Evolutionary conservation across 2,329 filamentous ascomycete genomes (phyloP).

Genomic region (Neonectria neomacrospora): DNA sequence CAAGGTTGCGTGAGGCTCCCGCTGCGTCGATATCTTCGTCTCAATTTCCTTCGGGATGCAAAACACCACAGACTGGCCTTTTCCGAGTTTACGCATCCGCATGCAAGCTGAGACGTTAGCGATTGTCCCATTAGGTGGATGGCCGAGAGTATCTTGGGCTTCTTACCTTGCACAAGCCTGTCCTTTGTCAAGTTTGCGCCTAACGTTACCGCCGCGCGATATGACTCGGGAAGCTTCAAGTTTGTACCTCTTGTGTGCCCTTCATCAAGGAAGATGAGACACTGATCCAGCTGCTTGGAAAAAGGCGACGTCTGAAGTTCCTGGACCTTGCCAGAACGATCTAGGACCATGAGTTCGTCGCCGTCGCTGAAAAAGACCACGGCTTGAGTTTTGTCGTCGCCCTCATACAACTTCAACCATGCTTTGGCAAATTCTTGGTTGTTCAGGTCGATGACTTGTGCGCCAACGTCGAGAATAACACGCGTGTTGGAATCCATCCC

Average conservation of each 20-base stretch:
- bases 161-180: constrained; percentile 71
- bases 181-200: constrained; percentile 76
- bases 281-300: constrained; percentile 63
- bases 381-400: constrained; percentile 28
- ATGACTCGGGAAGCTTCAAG: constrained; percentile 66
- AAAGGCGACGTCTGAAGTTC: constrained; percentile 69
- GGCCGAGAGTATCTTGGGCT: background rate
- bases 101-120: constrained; percentile 65
- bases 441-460: constrained; percentile 72
- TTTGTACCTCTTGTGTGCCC: constrained; percentile 78
- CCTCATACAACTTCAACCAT: constrained; percentile 58
- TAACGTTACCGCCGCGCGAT: constrained; percentile 74
- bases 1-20: rapidly evolving
- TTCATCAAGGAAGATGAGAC: constrained; percentile 76
- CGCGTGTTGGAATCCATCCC: constrained; percentile 53
- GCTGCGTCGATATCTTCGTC: constrained; percentile 56
- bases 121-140: background rate
- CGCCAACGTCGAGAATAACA: constrained; percentile 78
- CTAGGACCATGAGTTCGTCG: constrained; percentile 66
- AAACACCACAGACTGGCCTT: constrained; percentile 73
- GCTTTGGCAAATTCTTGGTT: constrained; percentile 64
- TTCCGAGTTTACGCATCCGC: constrained; percentile 75
- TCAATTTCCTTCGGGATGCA: constrained; percentile 69
- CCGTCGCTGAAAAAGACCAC: constrained; percentile 68
- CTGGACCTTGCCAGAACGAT: constrained; percentile 58